A percentile compares a stretch with the other conserved stretches of the same genome.
phyloP scores from a whole-genome alignment of 257 asterid genomes.

The Phtheirospermum japonicum region DNA sequence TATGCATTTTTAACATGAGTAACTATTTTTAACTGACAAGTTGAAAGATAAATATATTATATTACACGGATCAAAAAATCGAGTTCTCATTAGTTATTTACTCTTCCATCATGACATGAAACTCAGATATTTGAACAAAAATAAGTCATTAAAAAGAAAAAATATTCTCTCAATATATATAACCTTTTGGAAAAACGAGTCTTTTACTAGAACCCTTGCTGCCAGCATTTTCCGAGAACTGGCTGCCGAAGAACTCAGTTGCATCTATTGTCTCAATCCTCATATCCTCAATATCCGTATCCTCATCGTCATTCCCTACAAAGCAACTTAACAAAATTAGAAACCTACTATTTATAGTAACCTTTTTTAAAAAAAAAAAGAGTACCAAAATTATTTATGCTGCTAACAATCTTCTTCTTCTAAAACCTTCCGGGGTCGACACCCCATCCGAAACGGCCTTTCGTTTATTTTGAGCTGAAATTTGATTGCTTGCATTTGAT shows the following conservation, averaged over 20 bases:
- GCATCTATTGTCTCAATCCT: conserved; percentile 12
- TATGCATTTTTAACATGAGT: background rate
- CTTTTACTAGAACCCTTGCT: background rate
- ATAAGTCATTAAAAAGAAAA: no score
- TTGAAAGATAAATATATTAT: background rate
- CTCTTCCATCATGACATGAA: no score
- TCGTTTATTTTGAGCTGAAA: no score
- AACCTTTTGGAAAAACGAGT: background rate
- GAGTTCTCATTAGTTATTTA: no score
- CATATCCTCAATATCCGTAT: background rate
- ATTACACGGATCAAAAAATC: background rate
- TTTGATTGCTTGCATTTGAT: background rate
- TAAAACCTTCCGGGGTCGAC: background rate
- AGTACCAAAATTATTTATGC: background rate
- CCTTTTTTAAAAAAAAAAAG: background rate
- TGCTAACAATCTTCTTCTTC: background rate
- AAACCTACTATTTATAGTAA: background rate
- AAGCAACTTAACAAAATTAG: conserved; percentile 5
- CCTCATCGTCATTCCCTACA: conserved; percentile 10
- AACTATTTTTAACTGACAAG: no score
- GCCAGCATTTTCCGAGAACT: background rate
- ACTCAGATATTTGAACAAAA: no score
- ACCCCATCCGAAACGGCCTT: background rate
- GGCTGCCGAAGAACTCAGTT: conserved; percentile 11
- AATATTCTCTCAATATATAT: background rate